phyloP scores from a whole-genome alignment of 306 rosid species.

The Adenanthera pavonina region DNA sequence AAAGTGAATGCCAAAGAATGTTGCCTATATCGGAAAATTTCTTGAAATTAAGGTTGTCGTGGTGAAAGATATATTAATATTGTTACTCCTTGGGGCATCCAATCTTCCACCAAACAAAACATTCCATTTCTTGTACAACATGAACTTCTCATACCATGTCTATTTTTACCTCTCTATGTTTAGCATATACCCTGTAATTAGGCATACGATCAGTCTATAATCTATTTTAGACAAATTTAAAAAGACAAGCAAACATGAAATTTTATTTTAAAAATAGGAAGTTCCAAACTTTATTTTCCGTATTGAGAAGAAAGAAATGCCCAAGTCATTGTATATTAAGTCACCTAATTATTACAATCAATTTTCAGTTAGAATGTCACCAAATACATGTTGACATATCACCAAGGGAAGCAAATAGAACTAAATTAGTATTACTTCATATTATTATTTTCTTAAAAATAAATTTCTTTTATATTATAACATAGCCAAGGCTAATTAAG shows the following conservation, averaged over 20 bases:
- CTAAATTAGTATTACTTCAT: neutral
- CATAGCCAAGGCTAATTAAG: conserved; percentile 14
- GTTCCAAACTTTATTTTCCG: conserved; percentile 9
- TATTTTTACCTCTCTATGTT: neutral
- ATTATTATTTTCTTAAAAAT: conserved; percentile 6
- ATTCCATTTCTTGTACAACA: conserved; percentile 3
- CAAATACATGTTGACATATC: conserved; percentile 50
- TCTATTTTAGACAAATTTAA: conserved; percentile 17
- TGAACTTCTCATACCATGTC: neutral
- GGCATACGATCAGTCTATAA: neutral
- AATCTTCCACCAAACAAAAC: conserved; percentile 15
- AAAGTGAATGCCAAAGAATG: conserved; percentile 21
- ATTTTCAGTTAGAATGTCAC: conserved; percentile 60
- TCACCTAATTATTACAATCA: conserved; percentile 41
- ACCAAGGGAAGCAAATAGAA: conserved; percentile 47
- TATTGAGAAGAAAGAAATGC: conserved; percentile 19
- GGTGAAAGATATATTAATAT: conserved; percentile 2
- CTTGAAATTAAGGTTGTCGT: neutral
- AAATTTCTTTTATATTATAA: conserved; percentile 25
- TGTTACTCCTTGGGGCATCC: neutral
- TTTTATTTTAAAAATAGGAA: conserved; percentile 5
- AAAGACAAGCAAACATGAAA: conserved; percentile 16
- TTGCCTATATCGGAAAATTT: conserved; percentile 11
- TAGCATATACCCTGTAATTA: neutral
- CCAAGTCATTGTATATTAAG: neutral